These are phyloP conservation scores for Ogataea degrootiae DNA, from an alignment of 805 yeast genomes.

Conservation along the genomic window DNA sequence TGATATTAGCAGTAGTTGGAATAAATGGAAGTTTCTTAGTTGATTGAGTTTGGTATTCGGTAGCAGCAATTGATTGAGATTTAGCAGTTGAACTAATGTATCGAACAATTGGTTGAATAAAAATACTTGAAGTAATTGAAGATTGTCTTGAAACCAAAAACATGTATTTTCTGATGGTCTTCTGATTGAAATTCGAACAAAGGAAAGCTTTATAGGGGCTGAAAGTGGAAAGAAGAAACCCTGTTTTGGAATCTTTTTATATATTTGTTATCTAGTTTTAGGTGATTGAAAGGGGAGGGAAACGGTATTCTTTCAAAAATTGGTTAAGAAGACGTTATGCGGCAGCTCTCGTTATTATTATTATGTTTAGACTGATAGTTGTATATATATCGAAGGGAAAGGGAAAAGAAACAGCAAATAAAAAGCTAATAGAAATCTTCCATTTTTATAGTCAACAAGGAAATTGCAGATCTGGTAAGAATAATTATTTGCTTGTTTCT, in stretches of 20 bases:
- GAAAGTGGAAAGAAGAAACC: neutral
- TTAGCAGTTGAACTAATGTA: conserved; percentile 8
- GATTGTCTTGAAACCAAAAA: neutral
- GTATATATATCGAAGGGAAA: neutral
- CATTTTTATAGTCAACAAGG: too few species aligned
- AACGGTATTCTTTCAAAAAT: neutral
- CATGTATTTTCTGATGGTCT: neutral
- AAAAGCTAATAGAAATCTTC: too few species aligned
- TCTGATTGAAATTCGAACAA: neutral
- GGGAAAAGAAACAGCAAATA: too few species aligned
- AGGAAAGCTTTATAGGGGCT: neutral
- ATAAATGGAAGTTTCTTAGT: neutral
- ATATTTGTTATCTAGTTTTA: neutral
- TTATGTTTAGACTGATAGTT: neutral
- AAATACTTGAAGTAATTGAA: neutral
- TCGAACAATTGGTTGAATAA: conserved; percentile 1
- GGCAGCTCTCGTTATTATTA: conserved; percentile 46
- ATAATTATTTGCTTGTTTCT: too few species aligned
- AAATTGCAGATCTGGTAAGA: too few species aligned
- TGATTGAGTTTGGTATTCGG: neutral
- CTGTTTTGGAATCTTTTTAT: neutral
- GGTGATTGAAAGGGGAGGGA: neutral
- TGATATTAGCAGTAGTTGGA: neutral
- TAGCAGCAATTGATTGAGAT: conserved; percentile 6
- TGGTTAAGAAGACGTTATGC: conserved; percentile 32